Base-by-base conservation (phyloP, 176 grass and related monocot genomes). In the Aegilops tauschii region DNA sequence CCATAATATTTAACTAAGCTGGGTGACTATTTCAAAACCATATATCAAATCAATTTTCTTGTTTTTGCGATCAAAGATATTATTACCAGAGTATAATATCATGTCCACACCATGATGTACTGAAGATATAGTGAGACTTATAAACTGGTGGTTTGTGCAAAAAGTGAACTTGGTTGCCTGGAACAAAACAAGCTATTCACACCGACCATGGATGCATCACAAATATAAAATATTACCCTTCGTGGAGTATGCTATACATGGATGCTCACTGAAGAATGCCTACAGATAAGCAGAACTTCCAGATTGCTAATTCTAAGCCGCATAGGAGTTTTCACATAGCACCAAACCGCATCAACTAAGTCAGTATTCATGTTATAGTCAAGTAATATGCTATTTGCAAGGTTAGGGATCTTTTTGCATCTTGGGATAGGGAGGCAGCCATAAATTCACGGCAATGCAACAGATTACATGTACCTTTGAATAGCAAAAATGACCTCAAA, bases 151-250 rank as follows among this genome's bases (percentile, higher is more conserved):
- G 17, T 50, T 79, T 44, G 40, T 40, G 56, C 50, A 73, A 10
- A 81, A 81, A 20, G 65, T 30, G 50, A 58, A 49, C 47, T 58
- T 79, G 64, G 21, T 52, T 56, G 17, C 56, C 63, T 23, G 5
- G 35, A 58, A 49, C 7, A 86, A 83, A 86, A 82, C 39, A 52
- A 79, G 31, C 52, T 78, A 58, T 89, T 23, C 17, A 13, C 12
- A 29, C 12, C 67, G 17, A 37, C 65, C 61, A 80, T 32, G 17
- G 68, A 35, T 81, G 69, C 8, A 61, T 81, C 42, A 44, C 45
- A 89, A 80, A 80, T 80, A 89, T 65, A 35, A 89, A 80, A 80
- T 80, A 85, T 73, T 73, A 56, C 32, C 83, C 76, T 69, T 12
- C 62, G 9, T 28, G 16, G 45, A 45, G 52, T 86, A 77, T 47